Base-by-base conservation (phyloP, 768 basidiomycete genomes). In the Leccinum barrowsii region DNA sequence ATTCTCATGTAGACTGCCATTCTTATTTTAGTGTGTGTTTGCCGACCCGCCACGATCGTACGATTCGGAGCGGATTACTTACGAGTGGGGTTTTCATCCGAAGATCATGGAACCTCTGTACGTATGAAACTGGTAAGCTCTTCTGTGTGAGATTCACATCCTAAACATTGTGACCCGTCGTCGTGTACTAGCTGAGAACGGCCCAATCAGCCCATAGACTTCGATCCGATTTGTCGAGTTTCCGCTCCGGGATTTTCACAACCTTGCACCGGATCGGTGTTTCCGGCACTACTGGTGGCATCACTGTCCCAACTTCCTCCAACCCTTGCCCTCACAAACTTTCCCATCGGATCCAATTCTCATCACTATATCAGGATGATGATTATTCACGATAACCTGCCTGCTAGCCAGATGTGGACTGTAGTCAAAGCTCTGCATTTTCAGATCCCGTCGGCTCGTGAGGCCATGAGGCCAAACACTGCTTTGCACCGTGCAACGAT, bases 191-290 rank as follows among this genome's bases (percentile, higher is more conserved):
- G 81, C 83, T 61, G 69, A 2, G 88, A 90, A 63, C 8, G n/a
- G 7, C 82, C 85, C 1, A 89, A 15, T 15, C 35, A 17, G 35
- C 35, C 90, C 13, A 79, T 91, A 5, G 89, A 90, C 3, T 90
- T 91, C 67, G 90, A 92, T 69, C 90, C 90, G 82, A 90, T 47
- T 74, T 89, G 46, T 81, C 76, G 89, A 83, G 87, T 86, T 7
- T 58, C 76, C 28, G 7, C 63, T 86, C 1, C 75, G 75, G 7
- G 76, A 80, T 34, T 90, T 89, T 69, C 69, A 73, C 49, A 55
- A 66, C 1, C 76, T 92, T n/a, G 76, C 92, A 13, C 78, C 91
- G 44, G 85, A 92, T 69, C 89, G 87, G 82, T 60, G 89, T 89
- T 42, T 42, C 42, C 42, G 17, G 37, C 15, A 40, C 37, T 40